Base-by-base conservation (phyloP, 2,329 filamentous ascomycete genomes). In the Alternaria sp. region DNA sequence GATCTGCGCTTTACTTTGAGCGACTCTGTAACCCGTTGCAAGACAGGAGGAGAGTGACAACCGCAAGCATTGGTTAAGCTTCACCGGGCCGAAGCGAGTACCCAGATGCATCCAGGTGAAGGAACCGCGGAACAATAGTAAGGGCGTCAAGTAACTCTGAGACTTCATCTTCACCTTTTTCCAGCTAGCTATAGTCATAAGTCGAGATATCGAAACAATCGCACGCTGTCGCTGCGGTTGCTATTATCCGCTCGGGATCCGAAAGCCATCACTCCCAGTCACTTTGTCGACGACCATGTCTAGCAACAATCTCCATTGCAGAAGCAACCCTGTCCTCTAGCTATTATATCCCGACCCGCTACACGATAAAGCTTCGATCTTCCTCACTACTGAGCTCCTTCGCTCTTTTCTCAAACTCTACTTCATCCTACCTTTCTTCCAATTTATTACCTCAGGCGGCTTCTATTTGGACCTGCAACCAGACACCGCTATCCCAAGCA, bases 91-190 rank as follows among this genome's bases (percentile, higher is more conserved):
- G 22, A 52, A 34, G 53, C 58, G 56, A 61, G 51, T 51, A 44
- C 22, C 22, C 39, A 26, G n/a, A 47, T 14, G 30, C 42, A 38
- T 11, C 11, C 52, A 58, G 53, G 57, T 62, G 62, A 62, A 64
- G 51, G 55, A 47, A 43, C 34, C 46, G 7, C 36, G 20, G 67
- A 69, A 72, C 69, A 72, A 72, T 72, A 70, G 51, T 51, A 71
- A 72, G 64, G 44, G 36, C 39, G 30, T 22, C 36, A 20, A 11
- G 22, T 64, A 57, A 65, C 55, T 67, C 56, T 59, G 34, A 47
- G 30, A 46, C 32, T 1, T 51, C 30, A 6, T 20, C 24, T 43
- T 36, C 30, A 43, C 28, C 20, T 20, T 39, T 18, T 12, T 52
- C 36, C 44, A 18, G 26, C 42, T 51, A 34, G 53, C 38, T 46